These are phyloP conservation scores for Candida coquimbonensis DNA, from an alignment of 805 yeast species.

Conservation along the genomic window DNA sequence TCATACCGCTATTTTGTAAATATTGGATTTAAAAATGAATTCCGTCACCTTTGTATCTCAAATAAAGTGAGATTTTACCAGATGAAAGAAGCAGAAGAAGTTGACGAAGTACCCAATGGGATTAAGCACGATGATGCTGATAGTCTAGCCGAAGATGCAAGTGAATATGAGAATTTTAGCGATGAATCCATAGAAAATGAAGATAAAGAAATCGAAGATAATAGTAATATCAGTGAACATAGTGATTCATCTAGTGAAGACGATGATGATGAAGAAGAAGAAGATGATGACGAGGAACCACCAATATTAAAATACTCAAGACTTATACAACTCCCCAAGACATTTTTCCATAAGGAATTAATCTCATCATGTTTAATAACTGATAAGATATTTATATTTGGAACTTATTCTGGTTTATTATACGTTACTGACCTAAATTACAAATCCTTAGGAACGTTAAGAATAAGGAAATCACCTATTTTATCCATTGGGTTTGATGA, in stretches of 20 bases:
- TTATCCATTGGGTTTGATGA: conserved; percentile 71
- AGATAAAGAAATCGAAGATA: background rate
- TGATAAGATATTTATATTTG: conserved; percentile 64
- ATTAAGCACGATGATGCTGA: no score
- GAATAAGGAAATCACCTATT: conserved; percentile 83
- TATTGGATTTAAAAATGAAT: no score
- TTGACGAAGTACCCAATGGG: background rate
- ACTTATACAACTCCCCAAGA: conserved; percentile 56
- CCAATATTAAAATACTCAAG: conserved; percentile 74
- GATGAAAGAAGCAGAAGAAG: background rate
- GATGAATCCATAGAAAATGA: background rate
- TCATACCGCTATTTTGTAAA: no score
- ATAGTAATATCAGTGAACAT: conserved; percentile 2
- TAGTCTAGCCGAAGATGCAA: no score
- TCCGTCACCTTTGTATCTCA: no score
- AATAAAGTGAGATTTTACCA: no score
- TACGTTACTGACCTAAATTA: conserved; percentile 60
- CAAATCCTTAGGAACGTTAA: conserved; percentile 58
- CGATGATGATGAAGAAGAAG: conserved; percentile 25
- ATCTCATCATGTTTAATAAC: conserved; percentile 63
- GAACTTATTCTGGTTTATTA: conserved; percentile 82
- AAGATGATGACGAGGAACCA: conserved; percentile 49
- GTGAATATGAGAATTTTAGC: background rate
- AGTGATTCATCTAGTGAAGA: conserved; percentile 7
- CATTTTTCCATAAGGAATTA: conserved; percentile 69